Evolutionary conservation across 306 rosid genomes (phyloP).

Genomic region (Albizia julibrissin): DNA sequence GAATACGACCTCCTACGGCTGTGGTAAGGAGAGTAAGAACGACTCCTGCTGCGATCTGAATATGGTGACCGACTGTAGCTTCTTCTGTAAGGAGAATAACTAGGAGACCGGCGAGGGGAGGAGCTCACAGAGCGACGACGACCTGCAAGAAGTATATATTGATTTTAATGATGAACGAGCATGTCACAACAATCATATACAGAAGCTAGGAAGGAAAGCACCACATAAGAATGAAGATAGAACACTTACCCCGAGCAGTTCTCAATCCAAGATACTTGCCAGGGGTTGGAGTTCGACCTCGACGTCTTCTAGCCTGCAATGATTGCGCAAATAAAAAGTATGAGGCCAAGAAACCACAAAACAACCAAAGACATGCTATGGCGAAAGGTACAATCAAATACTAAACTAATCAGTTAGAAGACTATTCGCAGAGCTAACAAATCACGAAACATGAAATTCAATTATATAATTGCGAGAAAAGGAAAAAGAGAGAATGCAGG

Average conservation of each 20-base stretch:
- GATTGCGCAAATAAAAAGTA: slow-evolving; percentile 10
- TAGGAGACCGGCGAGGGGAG: slow-evolving; percentile 74
- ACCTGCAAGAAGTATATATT: slow-evolving; percentile 19
- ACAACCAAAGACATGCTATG: background rate
- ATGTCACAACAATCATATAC: background rate
- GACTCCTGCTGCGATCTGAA: slow-evolving; percentile 47
- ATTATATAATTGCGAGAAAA: slow-evolving; percentile 34
- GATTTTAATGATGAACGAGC: background rate
- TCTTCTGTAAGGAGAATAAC: slow-evolving; percentile 67
- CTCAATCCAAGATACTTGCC: slow-evolving; percentile 85
- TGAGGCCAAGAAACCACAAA: slow-evolving; percentile 28
- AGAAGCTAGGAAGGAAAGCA: background rate
- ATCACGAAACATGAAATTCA: slow-evolving; percentile 14
- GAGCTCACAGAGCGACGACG: slow-evolving; percentile 49
- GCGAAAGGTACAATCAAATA: background rate
- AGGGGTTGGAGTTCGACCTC: slow-evolving; percentile 96
- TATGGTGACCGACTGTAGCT: slow-evolving; percentile 49
- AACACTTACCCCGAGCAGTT: slow-evolving; percentile 55
- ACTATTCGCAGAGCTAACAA: background rate
- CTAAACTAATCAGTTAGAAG: background rate
- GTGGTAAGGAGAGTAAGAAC: slow-evolving; percentile 47
- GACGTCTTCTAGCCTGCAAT: slow-evolving; percentile 80
- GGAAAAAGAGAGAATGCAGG: slow-evolving; percentile 84
- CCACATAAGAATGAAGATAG: background rate
- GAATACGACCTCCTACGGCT: slow-evolving; percentile 6